These are phyloP conservation scores for Pseudogymnoascus sp. DNA, from an alignment of 2,329 filamentous ascomycete species.

Conservation along the genomic window DNA sequence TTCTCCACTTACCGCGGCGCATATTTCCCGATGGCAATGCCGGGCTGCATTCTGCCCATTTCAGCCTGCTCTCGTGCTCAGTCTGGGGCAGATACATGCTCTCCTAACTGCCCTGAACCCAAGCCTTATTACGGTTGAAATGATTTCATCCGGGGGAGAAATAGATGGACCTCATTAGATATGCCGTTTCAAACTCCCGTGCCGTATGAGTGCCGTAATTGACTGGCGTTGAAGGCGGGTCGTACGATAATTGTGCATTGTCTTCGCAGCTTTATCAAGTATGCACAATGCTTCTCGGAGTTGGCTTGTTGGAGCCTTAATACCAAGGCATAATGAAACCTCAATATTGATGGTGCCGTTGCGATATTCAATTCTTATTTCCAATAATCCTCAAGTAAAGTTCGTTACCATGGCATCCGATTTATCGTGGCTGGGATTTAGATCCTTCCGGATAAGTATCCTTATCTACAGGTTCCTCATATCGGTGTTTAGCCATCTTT, in stretches of 20 bases:
- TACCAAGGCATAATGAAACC: background rate
- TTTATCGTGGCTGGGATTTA: background rate
- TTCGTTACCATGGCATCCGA: background rate
- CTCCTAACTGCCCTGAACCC: background rate
- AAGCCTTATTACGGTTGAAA: background rate
- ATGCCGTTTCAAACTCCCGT: conserved; percentile 1
- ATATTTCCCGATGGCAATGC: background rate
- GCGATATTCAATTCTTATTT: background rate
- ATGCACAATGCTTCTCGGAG: background rate
- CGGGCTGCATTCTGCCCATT: background rate
- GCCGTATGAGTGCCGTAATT: background rate
- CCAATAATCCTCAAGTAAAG: background rate
- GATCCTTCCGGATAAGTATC: background rate
- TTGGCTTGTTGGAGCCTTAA: background rate
- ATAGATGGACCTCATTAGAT: conserved; percentile 2
- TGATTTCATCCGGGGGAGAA: background rate
- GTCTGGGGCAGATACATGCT: too few species aligned
- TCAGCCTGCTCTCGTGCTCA: background rate
- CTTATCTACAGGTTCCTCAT: background rate
- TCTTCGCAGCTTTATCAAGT: background rate
- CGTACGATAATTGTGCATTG: background rate
- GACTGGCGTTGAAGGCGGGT: background rate
- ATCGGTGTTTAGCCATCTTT: background rate
- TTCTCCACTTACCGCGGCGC: background rate
- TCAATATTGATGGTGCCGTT: background rate